Evolutionary conservation across 78 protist genomes (phyloP).

Genomic region (Dictyostelium intermedium): DNA sequence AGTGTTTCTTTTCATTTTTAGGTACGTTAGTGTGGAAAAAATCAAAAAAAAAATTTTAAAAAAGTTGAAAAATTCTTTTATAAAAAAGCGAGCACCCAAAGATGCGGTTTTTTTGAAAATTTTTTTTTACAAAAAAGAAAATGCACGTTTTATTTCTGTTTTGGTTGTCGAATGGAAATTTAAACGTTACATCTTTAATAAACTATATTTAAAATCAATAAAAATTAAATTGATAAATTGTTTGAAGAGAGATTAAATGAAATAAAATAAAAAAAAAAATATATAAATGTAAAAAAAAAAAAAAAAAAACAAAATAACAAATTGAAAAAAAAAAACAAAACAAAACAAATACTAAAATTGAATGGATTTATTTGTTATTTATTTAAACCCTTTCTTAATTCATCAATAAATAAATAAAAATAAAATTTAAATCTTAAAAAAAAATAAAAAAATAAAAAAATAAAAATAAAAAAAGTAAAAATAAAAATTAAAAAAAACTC

Average conservation of each 20-base stretch:
- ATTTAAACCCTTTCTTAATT: no score
- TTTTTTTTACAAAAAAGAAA: not conserved
- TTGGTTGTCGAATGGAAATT: not conserved
- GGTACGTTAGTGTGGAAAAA: not conserved
- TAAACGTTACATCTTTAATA: not conserved
- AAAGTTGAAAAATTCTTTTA: not conserved
- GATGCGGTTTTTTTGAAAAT: not conserved
- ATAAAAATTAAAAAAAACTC: not conserved
- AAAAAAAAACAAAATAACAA: no score
- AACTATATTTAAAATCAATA: not conserved
- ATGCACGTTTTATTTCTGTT: not conserved
- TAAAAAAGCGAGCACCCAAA: not conserved
- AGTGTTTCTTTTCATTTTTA: not conserved
- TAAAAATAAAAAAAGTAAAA: not conserved
- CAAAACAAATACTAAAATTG: no score
- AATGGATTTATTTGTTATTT: no score
- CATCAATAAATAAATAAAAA: not conserved
- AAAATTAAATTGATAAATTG: no score
- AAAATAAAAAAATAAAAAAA: not conserved
- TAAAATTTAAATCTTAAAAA: not conserved
- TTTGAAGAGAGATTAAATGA: no score
- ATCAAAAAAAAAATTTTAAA: not conserved
- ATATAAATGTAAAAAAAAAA: no score
- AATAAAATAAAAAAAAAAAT: no score
- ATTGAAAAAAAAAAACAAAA: no score